Evolutionary conservation across 2,329 filamentous ascomycete genomes (phyloP), one percentile per base, ranked within the genome.

Genomic region (Biscogniauxia marginata): DNA sequence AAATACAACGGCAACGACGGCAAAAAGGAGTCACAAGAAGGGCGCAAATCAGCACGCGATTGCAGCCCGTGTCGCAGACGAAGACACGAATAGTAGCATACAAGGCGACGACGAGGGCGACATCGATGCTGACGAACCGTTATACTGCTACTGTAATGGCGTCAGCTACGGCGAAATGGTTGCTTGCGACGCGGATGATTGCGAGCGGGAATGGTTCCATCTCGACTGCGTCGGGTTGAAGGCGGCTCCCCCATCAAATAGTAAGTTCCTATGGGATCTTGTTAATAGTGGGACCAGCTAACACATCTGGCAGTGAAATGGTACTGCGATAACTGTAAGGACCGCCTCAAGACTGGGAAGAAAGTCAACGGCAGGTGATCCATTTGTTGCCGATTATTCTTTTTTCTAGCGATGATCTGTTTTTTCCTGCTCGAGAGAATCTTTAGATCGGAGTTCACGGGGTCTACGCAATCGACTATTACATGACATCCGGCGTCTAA

Each of bases 161-260:
- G 86, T 91, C 53, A 91, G 88, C 66, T 93, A 91, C 68, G 89
- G 90, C 19, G 89, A 91, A 74, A 93, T 93, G 90, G 88, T 93
- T 46, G 90, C 87, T 2, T 93, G 89, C 68, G 90, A 93, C 70
- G 85, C 85, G 7, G 83, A 87, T 57, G 83, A 84, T 49, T 93
- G 90, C 73, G 81, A 84, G 63, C 81, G 84, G 59, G 89, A 93
- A 73, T 93, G 90, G 90, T 93, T 93, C 76, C 90, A 93, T 78
- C 75, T 95, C 50, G 88, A 87, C 50, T 95, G 90, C 71, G 90
- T 91, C 24, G 90, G 90, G 22, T 74, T 95, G 65, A 89, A 88
- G 65, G 88, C 88, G 57, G 88, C 90, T 52, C 90, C 90, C n/a
- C 86, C 84, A 56, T 85, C 85, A 61, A 91, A 87, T 73, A 84